These are phyloP conservation scores for Melampsora americana DNA, from an alignment of 1,284 basidiomycete genomes.

Conservation along the genomic window DNA sequence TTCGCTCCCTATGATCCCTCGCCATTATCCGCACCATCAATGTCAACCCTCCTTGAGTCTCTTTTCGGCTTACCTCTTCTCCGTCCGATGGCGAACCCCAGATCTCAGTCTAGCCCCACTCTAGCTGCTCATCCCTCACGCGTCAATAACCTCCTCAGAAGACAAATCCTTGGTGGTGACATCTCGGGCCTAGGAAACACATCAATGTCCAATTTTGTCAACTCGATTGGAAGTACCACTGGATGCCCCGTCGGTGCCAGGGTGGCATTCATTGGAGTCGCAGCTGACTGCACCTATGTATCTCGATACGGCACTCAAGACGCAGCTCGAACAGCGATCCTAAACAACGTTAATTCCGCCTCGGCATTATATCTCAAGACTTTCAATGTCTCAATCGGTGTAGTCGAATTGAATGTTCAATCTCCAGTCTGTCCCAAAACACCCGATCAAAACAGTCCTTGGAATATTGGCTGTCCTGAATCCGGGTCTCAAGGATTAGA, in stretches of 20 bases:
- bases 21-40: too few species aligned
- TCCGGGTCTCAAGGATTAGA: constrained; percentile 17
- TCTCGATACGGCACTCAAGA: constrained; percentile 45
- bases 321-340: constrained; percentile 42
- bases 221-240: constrained; percentile 49
- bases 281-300: constrained; percentile 52
- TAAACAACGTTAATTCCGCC: constrained; percentile 51
- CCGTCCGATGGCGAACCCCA: too few species aligned
- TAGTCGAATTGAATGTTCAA: constrained; percentile 51
- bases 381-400: constrained; percentile 51
- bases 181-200: neutral
- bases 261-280: constrained; percentile 52
- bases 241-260: constrained; percentile 50
- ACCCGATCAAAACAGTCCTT: constrained; percentile 47
- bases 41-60: too few species aligned
- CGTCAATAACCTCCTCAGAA: too few species aligned
- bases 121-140: too few species aligned
- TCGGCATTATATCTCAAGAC: constrained; percentile 50
- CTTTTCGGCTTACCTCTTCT: too few species aligned
- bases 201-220: constrained; percentile 39
- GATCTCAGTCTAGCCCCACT: too few species aligned
- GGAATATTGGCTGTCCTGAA: constrained; percentile 50
- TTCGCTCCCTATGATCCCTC: too few species aligned
- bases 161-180: too few species aligned
- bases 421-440: constrained; percentile 47